Base-by-base conservation (phyloP, 108 stramenopile species). In the Ochromonas danica region DNA sequence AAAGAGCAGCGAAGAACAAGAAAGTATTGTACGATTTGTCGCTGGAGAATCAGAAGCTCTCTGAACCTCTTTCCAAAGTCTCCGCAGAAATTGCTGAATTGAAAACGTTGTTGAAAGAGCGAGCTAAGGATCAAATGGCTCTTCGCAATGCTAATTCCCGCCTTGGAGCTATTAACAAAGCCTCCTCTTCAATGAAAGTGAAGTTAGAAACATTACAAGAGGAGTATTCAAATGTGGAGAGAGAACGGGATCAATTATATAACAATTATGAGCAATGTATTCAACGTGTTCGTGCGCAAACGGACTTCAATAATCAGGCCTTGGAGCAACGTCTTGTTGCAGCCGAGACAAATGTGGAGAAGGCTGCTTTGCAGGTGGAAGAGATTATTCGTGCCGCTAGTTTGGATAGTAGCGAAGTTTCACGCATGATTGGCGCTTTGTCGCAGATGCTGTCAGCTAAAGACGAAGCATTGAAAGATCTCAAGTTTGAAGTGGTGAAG, bases 71-170 rank as follows among this genome's bases (percentile, higher is more conserved):
- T 6, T 3, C 31, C 3, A 25, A 75, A 60, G 72, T 75, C 17
- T 27, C 25, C 3, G 40, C 72, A 6, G 72, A 75, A 36, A 75
- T 75, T 36, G 72, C 72, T 14, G 6, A 42, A 75, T 42, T 75
- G 40, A 17, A 75, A 41, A 60, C 3, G 27, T 3, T 14, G 6
- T 41, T 75, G 27, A 75, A 75, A 60, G 72, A 75, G 25, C 36
- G 72, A 33, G 72, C 10, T 22, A 75, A 75, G 25, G 72, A 75
- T 75, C 72, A 75, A 75, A 75, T 75, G 72, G 72, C 72, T 6
- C 38, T 75, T 6, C 36, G 40, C 6, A 75, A 75, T 75, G 72
- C 72, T 27, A 75, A 75, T 75, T 75, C 72, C n/a, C 36, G 72
- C 3, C 40, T 75, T 10, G 6, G 6, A 31, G 43, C 72, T 6